These are phyloP conservation scores for Amanita pseudoporphyria DNA, from an alignment of 768 basidiomycete genomes.

Conservation along the genomic window DNA sequence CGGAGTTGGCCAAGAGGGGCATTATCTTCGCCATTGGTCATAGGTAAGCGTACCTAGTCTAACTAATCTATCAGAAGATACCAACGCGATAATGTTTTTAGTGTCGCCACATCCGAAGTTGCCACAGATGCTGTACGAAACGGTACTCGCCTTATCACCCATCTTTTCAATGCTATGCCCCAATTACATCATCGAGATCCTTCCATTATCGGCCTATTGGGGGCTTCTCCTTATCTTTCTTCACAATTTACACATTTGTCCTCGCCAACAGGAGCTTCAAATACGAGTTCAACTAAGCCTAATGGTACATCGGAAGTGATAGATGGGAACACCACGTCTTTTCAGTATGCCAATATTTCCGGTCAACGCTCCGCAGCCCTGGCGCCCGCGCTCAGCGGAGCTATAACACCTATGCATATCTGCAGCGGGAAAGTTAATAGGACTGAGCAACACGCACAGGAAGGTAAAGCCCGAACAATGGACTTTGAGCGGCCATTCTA, in stretches of 20 bases:
- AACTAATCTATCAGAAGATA: not conserved
- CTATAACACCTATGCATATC: slow-evolving; percentile 15
- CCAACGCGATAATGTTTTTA: slow-evolving; percentile 19
- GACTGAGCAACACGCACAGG: slow-evolving; percentile 35
- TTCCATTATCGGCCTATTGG: slow-evolving; percentile 82
- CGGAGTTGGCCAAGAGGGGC: slow-evolving; percentile 50
- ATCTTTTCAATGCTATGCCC: slow-evolving; percentile 92
- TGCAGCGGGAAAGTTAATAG: slow-evolving; percentile 23
- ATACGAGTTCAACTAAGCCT: not conserved
- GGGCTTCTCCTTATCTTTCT: slow-evolving; percentile 58
- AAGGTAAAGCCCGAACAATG: slow-evolving; percentile 23
- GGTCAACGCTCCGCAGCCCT: slow-evolving; percentile 2
- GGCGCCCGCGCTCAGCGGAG: slow-evolving; percentile 2
- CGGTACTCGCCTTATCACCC: slow-evolving; percentile 83
- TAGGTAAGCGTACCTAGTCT: slow-evolving; percentile 37
- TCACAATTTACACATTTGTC: slow-evolving; percentile 26
- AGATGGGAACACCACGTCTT: slow-evolving; percentile 47
- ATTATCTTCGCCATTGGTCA: slow-evolving; percentile 84
- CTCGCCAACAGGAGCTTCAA: slow-evolving; percentile 6
- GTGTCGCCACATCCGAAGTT: slow-evolving; percentile 64
- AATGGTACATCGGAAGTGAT: slow-evolving; percentile 46
- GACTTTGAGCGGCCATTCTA: slow-evolving; percentile 68
- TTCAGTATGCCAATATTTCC: slow-evolving; percentile 32
- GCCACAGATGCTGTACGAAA: slow-evolving; percentile 61
- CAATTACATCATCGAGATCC: slow-evolving; percentile 86